Base-by-base conservation (phyloP, 148 eudicot species). In the Beta vulgaris region DNA sequence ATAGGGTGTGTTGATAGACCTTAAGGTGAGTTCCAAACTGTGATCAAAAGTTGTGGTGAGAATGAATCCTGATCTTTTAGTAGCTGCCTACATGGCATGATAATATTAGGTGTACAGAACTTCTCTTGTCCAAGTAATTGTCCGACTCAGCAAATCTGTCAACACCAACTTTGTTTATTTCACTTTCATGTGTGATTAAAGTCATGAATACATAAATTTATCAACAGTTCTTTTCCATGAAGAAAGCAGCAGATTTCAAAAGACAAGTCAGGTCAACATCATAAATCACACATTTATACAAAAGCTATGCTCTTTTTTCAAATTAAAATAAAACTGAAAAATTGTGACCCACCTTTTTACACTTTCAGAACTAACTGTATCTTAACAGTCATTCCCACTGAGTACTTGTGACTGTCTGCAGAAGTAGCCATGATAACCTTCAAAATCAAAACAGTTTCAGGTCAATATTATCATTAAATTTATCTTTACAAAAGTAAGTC, bases 1-100 rank as follows among this genome's bases (percentile, higher is more conserved):
- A 44, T 59, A 71, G 53, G 76, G 71, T 19, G 71, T 19, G 66
- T 55, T 39, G 71, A 58, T 63, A 39, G 53, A 25, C 68, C 57
- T 34, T 32, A 18, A 32, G 51, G 76, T 44, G 35, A 44, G 60
- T 54, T 61, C 46, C 76, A 71, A 48, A 14, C 4, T 64, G 48
- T 44, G 44, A 43, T 57, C 8, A 55, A 71, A n/a, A 46, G 28
- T 43, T 67, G 80, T 77, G 84, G 84, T 68, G 28, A 59, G 64
- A 68, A 77, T 29, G 58, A 31, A 73, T 57, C 74, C 80, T 81
- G 32, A 81, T 77, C 84, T 73, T 46, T 1, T 2, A 7, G 12
- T 42, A 43, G 42, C 32, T 77, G 80, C 82, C 73, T 39, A 77
- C 74, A 23, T 77, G 84, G 80, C 80, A 49, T 77, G 65, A 77